Conservation (phyloP, 192 early-diverging fungal genomes). For the Coemansia sp. region DNA sequence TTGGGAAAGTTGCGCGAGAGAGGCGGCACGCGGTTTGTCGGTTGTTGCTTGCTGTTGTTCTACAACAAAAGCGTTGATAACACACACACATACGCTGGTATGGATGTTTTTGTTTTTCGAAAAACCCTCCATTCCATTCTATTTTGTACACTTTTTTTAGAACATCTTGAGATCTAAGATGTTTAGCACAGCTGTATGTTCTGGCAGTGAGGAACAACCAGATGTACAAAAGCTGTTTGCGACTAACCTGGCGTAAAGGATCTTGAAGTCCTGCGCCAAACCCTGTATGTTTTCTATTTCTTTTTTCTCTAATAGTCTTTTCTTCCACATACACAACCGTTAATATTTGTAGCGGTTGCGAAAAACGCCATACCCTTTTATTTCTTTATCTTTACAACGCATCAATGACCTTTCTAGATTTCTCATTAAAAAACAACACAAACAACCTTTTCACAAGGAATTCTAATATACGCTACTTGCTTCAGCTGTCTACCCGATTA, state of each 20-base stretch:
- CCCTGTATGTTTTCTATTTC: conserved; percentile 7
- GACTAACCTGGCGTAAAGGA: too few relatives aligned
- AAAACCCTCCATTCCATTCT: too few relatives aligned
- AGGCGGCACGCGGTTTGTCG: too few relatives aligned
- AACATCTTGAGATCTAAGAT: background rate
- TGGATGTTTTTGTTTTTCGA: too few relatives aligned
- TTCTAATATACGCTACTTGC: too few relatives aligned
- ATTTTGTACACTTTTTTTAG: conserved; percentile 10
- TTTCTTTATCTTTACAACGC: conserved; percentile 2
- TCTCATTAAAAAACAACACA: background rate
- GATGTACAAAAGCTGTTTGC: background rate
- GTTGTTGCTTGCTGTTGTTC: too few relatives aligned
- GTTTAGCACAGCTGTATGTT: background rate
- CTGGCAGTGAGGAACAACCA: too few relatives aligned
- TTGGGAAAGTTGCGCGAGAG: too few relatives aligned
- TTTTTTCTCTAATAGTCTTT: background rate
- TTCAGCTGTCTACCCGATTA: too few relatives aligned
- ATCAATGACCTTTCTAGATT: background rate
- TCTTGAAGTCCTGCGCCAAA: background rate
- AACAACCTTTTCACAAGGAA: background rate
- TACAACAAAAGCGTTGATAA: too few relatives aligned
- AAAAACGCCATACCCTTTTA: background rate
- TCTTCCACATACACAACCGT: background rate
- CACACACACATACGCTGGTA: too few relatives aligned
- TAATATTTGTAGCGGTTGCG: background rate